Percentiles rank a stretch among this genome's conserved stretches.
Conservation (phyloP, 306 rosid genomes). For the Spatholobus suberectus region DNA sequence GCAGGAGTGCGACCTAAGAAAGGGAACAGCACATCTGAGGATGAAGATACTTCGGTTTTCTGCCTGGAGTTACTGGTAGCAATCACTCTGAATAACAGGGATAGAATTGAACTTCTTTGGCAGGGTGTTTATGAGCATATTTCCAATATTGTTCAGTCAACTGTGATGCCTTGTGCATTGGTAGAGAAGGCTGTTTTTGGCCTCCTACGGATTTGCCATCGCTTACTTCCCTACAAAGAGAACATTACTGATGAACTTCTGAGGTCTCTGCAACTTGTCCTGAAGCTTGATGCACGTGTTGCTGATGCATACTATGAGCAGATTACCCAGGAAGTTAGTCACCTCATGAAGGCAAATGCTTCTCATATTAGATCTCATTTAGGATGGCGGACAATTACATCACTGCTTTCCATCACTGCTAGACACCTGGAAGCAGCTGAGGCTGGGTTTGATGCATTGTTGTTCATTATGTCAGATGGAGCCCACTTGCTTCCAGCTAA, state of each 20-base stretch:
- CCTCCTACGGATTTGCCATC: conserved; percentile 87
- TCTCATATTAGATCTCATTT: conserved; percentile 87
- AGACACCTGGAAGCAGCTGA: conserved; percentile 94
- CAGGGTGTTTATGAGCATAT: conserved; percentile 93
- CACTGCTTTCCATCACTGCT: conserved; percentile 85
- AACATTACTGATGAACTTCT: conserved; percentile 90
- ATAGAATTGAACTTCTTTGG: conserved; percentile 94
- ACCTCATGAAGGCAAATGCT: conserved; percentile 92
- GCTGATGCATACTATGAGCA: conserved; percentile 96
- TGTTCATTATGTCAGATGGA: conserved; percentile 85
- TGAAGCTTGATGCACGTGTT: conserved; percentile 97
- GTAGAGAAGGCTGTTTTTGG: conserved; percentile 98
- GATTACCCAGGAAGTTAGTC: conserved; percentile 91
- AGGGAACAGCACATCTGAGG: conserved; percentile 75
- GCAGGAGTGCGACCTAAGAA: conserved; percentile 82
- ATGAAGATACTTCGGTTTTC: conserved; percentile 88
- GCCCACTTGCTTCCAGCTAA: conserved; percentile 89
- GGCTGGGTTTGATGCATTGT: conserved; percentile 87
- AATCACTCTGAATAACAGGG: conserved; percentile 90
- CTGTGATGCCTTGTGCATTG: conserved; percentile 86
- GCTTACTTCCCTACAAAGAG: conserved; percentile 98
- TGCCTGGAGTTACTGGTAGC: conserved; percentile 90
- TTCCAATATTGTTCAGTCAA: conserved; percentile 83
- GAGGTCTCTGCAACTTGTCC: conserved; percentile 90
- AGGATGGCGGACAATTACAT: conserved; percentile 94